Evolutionary conservation across 228 moss, liverwort and hornwort species (phyloP).

Genomic region (Sphagnum magellanicum): DNA sequence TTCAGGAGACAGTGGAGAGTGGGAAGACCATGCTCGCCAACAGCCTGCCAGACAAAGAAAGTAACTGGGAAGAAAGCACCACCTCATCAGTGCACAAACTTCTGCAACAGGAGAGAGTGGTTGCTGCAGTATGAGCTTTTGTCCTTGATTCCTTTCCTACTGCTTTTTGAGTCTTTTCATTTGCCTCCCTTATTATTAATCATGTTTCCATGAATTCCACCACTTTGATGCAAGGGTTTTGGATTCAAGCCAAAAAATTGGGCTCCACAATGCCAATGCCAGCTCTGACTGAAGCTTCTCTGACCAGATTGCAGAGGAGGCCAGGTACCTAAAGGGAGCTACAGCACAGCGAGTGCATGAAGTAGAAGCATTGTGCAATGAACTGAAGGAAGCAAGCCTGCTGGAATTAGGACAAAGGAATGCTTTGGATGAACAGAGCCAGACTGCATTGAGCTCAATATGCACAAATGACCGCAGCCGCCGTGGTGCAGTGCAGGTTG

Average conservation of each 20-base stretch:
- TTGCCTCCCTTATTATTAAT: too few species aligned
- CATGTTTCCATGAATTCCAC: too few species aligned
- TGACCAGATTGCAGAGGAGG: constrained; percentile 63
- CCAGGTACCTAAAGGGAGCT: constrained; percentile 54
- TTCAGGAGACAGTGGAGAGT: constrained; percentile 54
- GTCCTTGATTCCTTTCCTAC: too few species aligned
- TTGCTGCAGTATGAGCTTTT: constrained; percentile 47
- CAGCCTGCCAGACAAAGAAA: constrained; percentile 54
- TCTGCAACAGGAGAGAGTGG: constrained; percentile 63
- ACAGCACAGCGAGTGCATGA: constrained; percentile 58
- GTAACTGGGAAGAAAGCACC: constrained; percentile 22
- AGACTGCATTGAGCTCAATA: constrained; percentile 42
- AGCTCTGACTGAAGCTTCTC: not conserved
- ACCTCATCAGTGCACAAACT: constrained; percentile 64
- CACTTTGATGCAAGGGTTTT: too few species aligned
- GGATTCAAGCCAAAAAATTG: too few species aligned
- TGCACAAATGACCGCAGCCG: constrained; percentile 58
- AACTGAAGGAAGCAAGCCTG: constrained; percentile 42
- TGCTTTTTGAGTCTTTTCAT: too few species aligned
- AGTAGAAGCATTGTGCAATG: constrained; percentile 47
- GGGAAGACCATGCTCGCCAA: constrained; percentile 63
- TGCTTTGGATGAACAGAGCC: constrained; percentile 56
- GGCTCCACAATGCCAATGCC: too few species aligned
- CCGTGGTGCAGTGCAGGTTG: constrained; percentile 54
- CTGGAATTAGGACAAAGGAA: constrained; percentile 57